Evolutionary conservation across 2,329 filamentous ascomycete species (phyloP).

Genomic region (Geosmithia putterillii): DNA sequence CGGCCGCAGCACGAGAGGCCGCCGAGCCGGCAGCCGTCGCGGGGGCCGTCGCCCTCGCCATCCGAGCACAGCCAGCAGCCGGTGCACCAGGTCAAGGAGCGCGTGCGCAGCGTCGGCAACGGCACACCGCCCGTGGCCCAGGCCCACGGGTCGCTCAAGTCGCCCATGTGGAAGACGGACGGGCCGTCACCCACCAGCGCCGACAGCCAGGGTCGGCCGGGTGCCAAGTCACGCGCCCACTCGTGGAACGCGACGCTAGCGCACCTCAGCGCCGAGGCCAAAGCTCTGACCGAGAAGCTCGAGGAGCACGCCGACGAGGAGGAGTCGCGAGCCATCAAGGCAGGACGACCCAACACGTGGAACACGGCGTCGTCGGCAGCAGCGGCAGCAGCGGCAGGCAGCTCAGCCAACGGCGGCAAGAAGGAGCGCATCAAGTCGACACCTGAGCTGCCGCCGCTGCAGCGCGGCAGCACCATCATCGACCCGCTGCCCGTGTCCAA

Average conservation of each 20-base stretch:
- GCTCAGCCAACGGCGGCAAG: slow-evolving; percentile 22
- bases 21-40: slow-evolving; percentile 38
- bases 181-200: slow-evolving; percentile 5
- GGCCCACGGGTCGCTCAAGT: slow-evolving; percentile 47
- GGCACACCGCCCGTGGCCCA: slow-evolving; percentile 48
- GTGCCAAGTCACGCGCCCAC: slow-evolving; percentile 45
- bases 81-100: slow-evolving; percentile 27
- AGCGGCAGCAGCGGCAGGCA: too few species aligned
- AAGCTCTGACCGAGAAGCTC: slow-evolving; percentile 65
- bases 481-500: slow-evolving; percentile 75
- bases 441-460: slow-evolving; percentile 57
- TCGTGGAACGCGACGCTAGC: slow-evolving; percentile 64
- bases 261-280: slow-evolving; percentile 60
- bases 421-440: slow-evolving; percentile 50
- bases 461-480: slow-evolving; percentile 69
- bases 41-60: slow-evolving; percentile 33
- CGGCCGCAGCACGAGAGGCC: slow-evolving; percentile 44
- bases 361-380: slow-evolving; percentile 19
- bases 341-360: slow-evolving; percentile 27
- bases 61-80: slow-evolving; percentile 37
- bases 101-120: slow-evolving; percentile 46
- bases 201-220: slow-evolving; percentile 22
- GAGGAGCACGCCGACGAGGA: slow-evolving; percentile 63
- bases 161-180: slow-evolving; percentile 34
- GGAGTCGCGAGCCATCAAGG: slow-evolving; percentile 19